A percentile compares a stretch with the other conserved stretches of the same genome.
Conservation (phyloP, 2,329 filamentous ascomycete species). For the Teratosphaeria viscida region DNA sequence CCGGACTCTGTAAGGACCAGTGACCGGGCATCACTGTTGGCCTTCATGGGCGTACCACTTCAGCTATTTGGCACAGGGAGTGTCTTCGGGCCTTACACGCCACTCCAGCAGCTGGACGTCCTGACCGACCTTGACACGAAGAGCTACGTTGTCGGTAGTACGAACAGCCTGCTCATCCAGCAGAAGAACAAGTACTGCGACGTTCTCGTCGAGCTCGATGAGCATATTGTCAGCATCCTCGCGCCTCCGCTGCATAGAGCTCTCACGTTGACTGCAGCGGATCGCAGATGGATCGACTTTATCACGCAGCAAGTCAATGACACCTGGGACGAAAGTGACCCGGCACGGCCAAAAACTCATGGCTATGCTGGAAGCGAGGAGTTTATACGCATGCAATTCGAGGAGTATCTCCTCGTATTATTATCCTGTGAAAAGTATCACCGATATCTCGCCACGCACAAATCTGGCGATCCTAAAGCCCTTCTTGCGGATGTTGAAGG, state of each 20-base stretch:
- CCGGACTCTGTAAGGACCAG: constrained; percentile 84
- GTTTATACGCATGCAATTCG: constrained; percentile 93
- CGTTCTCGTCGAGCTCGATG: constrained; percentile 90
- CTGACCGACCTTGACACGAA: constrained; percentile 90
- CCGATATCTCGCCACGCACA: constrained; percentile 34
- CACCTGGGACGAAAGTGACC: constrained; percentile 91
- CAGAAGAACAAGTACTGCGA: constrained; percentile 95
- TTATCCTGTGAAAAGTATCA: constrained; percentile 86
- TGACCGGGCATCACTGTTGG: constrained; percentile 77
- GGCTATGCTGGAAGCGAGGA: constrained; percentile 94
- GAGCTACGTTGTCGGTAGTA: constrained; percentile 94
- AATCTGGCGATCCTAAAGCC: constrained; percentile 44
- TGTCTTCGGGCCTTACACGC: constrained; percentile 92
- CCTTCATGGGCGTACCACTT: constrained; percentile 88
- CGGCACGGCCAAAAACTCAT: constrained; percentile 81
- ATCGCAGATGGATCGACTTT: constrained; percentile 93
- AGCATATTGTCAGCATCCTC: constrained; percentile 72
- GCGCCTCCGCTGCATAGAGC: constrained; percentile 68
- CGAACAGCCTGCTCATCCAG: constrained; percentile 84
- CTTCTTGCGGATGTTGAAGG: constrained; percentile 58
- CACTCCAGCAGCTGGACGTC: constrained; percentile 87
- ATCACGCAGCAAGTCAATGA: constrained; percentile 88
- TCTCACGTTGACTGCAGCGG: constrained; percentile 69
- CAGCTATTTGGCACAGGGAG: constrained; percentile 95
- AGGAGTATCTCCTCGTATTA: constrained; percentile 86